These are phyloP conservation scores for Piper longum DNA, from an alignment of 164 flowering plant genomes.

Conservation along the genomic window DNA sequence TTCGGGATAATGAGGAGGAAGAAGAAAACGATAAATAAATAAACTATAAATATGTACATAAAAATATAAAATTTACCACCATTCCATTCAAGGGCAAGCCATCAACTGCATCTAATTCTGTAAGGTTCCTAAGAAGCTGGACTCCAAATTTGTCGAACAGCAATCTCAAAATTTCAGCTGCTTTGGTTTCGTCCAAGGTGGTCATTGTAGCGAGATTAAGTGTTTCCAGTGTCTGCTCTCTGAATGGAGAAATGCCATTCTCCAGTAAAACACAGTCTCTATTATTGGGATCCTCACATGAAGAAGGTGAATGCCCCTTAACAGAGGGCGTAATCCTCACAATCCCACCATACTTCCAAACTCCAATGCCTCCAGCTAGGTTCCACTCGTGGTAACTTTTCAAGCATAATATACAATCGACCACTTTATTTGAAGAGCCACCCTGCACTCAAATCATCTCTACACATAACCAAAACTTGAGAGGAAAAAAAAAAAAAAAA, in stretches of 20 bases:
- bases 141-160: conserved; percentile 65
- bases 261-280: conserved; percentile 53
- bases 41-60: neutral
- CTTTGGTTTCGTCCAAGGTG: conserved; percentile 44
- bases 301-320: conserved; percentile 31
- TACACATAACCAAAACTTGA: neutral
- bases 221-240: conserved; percentile 45
- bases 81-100: conserved; percentile 58
- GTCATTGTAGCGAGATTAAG: conserved; percentile 43
- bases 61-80: conserved; percentile 61
- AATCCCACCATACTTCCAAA: conserved; percentile 84
- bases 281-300: conserved; percentile 36
- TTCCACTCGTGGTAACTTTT: conserved; percentile 91
- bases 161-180: conserved; percentile 33
- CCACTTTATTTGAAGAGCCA: conserved; percentile 67
- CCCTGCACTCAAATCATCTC: conserved; percentile 28
- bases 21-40: neutral
- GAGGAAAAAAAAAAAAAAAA: neutral
- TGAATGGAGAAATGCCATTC: conserved; percentile 37
- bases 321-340: conserved; percentile 47
- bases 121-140: conserved; percentile 44
- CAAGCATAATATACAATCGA: conserved; percentile 75
- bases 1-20: neutral
- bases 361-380: conserved; percentile 74
- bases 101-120: conserved; percentile 33